Conservation (phyloP, 305 asterid species). For the Fraxinus sp. region DNA sequence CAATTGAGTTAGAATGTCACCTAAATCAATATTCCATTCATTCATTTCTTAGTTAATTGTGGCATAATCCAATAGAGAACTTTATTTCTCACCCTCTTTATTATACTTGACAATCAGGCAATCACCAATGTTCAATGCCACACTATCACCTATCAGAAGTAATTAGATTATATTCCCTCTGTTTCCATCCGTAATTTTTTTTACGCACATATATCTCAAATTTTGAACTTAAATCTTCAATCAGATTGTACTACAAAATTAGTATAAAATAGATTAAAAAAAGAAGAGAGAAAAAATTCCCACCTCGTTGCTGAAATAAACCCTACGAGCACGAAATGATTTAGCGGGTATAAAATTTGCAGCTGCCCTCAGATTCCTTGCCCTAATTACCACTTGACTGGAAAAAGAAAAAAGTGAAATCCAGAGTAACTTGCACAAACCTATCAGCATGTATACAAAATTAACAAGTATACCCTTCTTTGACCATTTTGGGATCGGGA, state of each 20-base stretch:
- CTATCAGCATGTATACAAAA: neutral
- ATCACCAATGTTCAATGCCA: neutral
- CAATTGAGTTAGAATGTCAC: neutral
- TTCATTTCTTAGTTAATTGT: neutral
- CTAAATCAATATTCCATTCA: neutral
- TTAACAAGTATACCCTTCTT: conserved; percentile 62
- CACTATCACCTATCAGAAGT: neutral
- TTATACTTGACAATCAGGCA: neutral
- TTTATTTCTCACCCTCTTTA: neutral
- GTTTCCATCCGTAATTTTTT: neutral
- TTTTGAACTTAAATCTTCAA: neutral
- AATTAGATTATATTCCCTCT: neutral
- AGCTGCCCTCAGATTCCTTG: conserved; percentile 84
- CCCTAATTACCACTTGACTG: conserved; percentile 87
- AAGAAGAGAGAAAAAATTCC: neutral
- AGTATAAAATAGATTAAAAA: neutral
- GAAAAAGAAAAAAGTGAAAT: neutral
- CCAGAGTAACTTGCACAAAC: neutral
- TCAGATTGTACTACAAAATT: neutral
- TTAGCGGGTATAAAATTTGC: conserved; percentile 90
- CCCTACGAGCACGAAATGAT: conserved; percentile 81
- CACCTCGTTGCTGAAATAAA: conserved; percentile 84
- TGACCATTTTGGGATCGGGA: conserved; percentile 82
- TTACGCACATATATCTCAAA: neutral
- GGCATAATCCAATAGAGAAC: neutral